Conservation (phyloP, 2,329 filamentous ascomycete genomes). For the Aureobasidium zeae region DNA sequence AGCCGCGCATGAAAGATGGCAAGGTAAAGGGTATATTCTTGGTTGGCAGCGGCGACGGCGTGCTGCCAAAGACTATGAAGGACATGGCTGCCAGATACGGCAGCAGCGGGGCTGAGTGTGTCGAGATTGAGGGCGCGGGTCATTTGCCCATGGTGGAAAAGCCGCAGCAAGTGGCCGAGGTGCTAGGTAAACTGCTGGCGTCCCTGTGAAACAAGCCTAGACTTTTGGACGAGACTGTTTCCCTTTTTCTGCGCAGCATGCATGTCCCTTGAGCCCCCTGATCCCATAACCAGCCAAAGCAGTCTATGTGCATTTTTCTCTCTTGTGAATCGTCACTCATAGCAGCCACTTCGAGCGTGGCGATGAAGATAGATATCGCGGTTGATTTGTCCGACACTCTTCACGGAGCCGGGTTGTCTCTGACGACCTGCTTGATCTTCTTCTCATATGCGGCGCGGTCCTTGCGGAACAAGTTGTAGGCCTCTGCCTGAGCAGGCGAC, state of each 20-base stretch:
- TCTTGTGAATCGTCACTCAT: too few relatives aligned
- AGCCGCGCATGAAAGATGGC: slow-evolving; percentile 45
- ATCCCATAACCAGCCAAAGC: too few relatives aligned
- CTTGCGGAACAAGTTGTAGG: slow-evolving; percentile 93
- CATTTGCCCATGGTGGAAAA: slow-evolving; percentile 81
- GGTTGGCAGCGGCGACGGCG: slow-evolving; percentile 64
- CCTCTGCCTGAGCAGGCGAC: slow-evolving; percentile 91
- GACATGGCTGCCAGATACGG: slow-evolving; percentile 56
- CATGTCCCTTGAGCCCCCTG: not conserved
- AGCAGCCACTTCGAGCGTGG: not conserved
- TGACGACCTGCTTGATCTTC: slow-evolving; percentile 76
- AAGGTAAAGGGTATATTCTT: slow-evolving; percentile 57
- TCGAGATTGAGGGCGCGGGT: slow-evolving; percentile 59
- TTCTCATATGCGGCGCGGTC: slow-evolving; percentile 80
- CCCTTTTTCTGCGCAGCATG: not conserved
- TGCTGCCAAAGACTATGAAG: slow-evolving; percentile 70
- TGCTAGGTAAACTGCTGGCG: slow-evolving; percentile 50
- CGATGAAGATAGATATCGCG: not conserved
- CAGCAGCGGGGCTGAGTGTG: slow-evolving; percentile 47
- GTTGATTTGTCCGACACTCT: not conserved
- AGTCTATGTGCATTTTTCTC: too few relatives aligned
- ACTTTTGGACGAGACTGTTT: not conserved
- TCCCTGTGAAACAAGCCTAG: not conserved
- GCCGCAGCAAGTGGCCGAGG: slow-evolving; percentile 56
- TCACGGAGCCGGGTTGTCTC: slow-evolving; percentile 73